phyloP scores from a whole-genome alignment of 208 protist species.

The Leishmania tropica region DNA sequence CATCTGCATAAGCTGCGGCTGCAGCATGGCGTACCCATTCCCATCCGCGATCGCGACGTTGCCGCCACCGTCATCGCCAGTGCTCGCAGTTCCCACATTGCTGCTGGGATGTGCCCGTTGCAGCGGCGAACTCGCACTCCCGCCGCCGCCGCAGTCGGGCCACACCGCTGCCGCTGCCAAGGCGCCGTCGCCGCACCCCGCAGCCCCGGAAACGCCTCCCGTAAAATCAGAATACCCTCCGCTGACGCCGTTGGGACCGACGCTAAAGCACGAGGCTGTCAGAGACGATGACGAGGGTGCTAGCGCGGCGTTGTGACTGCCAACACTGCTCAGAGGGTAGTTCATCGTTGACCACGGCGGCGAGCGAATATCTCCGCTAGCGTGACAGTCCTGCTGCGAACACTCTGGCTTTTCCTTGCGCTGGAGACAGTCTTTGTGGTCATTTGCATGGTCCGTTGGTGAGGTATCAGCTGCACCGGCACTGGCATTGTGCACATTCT shows the following conservation, averaged over 20 bases:
- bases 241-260: background rate
- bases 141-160: background rate
- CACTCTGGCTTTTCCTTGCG: background rate
- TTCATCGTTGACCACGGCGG: background rate
- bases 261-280: background rate
- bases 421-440: background rate
- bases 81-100: background rate
- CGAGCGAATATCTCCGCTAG: background rate
- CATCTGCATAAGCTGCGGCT: constrained; percentile 26
- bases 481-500: background rate
- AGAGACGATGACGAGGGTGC: background rate
- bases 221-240: background rate
- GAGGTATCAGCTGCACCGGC: background rate
- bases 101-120: background rate
- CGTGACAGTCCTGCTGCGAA: background rate
- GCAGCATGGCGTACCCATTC: constrained; percentile 19
- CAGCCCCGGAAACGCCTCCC: background rate
- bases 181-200: background rate
- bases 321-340: background rate
- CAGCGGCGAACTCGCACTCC: background rate
- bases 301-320: background rate
- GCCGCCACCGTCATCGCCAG: background rate
- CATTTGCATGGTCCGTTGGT: background rate
- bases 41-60: background rate
- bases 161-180: background rate